These are phyloP conservation scores for Mycena rosella DNA, from an alignment of 768 basidiomycete genomes.

Conservation along the genomic window DNA sequence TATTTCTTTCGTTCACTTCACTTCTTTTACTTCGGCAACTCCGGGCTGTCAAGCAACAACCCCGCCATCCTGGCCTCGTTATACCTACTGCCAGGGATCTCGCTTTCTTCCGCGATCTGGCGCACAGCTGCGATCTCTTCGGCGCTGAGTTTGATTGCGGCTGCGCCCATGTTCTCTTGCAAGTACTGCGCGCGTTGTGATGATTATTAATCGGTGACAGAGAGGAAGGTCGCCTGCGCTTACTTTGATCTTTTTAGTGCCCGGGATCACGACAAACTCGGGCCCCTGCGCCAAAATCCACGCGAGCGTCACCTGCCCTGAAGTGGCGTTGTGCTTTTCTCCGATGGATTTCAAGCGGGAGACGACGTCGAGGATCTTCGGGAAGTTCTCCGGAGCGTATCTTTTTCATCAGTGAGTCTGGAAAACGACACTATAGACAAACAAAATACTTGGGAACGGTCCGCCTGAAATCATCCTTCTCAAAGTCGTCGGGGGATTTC, in stretches of 20 bases:
- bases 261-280: slow-evolving; percentile 60
- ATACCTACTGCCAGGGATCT: slow-evolving; percentile 39
- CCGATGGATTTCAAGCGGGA: slow-evolving; percentile 51
- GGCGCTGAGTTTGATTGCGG: slow-evolving; percentile 40
- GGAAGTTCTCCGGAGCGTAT: slow-evolving; percentile 58
- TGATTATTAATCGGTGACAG: slow-evolving; percentile 19
- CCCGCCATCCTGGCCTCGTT: slow-evolving; percentile 16
- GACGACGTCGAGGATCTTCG: slow-evolving; percentile 54
- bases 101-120: slow-evolving; percentile 42
- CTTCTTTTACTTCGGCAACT: slow-evolving; percentile 33
- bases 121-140: slow-evolving; percentile 47
- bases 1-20: background rate
- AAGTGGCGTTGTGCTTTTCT: slow-evolving; percentile 50
- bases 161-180: slow-evolving; percentile 48
- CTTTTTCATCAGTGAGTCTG: slow-evolving; percentile 27
- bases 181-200: slow-evolving; percentile 42
- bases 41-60: slow-evolving; percentile 27
- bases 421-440: background rate
- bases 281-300: slow-evolving; percentile 61
- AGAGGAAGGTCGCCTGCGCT: slow-evolving; percentile 6
- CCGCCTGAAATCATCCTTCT: slow-evolving; percentile 51
- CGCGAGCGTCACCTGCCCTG: slow-evolving; percentile 59
- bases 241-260: slow-evolving; percentile 54
- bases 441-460: slow-evolving; percentile 47
- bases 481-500: slow-evolving; percentile 58